phyloP scores from a whole-genome alignment of 495 filamentous ascomycete species.

The Neurospora tetrasperma region DNA sequence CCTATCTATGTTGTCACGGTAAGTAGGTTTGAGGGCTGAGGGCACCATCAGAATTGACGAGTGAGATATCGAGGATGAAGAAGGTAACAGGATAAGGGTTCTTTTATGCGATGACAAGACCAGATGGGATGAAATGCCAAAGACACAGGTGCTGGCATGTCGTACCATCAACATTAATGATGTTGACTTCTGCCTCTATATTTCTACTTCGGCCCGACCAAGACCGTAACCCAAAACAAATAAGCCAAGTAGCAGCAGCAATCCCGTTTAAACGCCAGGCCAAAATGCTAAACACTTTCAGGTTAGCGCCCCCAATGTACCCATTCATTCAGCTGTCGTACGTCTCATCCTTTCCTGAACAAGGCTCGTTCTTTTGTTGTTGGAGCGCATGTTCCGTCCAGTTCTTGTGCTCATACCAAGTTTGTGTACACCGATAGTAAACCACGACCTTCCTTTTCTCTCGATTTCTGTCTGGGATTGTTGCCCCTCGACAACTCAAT shows the following conservation, averaged over 20 bases:
- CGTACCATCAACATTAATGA: background rate
- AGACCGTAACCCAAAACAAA: background rate
- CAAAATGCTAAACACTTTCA: constrained; percentile 15
- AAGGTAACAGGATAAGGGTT: background rate
- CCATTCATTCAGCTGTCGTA: background rate
- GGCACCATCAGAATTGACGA: background rate
- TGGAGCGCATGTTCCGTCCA: background rate
- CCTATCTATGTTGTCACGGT: background rate
- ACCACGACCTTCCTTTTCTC: background rate
- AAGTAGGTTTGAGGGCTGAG: background rate
- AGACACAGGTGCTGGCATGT: background rate
- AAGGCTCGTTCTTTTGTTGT: background rate
- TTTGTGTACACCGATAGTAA: background rate
- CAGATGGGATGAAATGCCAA: background rate
- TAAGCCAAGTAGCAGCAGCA: background rate
- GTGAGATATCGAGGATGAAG: background rate
- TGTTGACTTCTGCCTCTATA: background rate
- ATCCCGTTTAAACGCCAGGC: constrained; percentile 22
- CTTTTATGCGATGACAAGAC: background rate
- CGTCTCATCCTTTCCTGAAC: background rate
- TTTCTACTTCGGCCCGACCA: background rate
- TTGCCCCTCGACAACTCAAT: background rate
- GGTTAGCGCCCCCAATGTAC: background rate
- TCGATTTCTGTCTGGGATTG: background rate
- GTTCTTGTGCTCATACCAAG: background rate